A percentile compares a stretch with the other conserved stretches of the same genome.
These are phyloP conservation scores for Kregervanrija delftensis DNA, from an alignment of 805 yeast species.

Conservation along the genomic window DNA sequence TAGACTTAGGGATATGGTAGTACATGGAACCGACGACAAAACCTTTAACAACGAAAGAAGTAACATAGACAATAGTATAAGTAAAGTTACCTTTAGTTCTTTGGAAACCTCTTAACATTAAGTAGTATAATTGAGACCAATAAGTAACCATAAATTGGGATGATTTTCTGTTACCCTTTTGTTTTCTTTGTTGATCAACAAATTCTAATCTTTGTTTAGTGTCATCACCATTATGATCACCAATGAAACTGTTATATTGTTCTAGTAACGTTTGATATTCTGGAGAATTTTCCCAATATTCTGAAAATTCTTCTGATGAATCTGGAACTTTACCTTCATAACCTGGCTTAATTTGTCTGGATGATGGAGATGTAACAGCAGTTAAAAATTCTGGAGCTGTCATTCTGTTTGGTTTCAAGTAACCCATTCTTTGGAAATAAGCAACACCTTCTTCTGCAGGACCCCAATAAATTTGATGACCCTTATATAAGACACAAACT, in stretches of 20 bases:
- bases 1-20: conserved; percentile 42
- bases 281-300: conserved; percentile 49
- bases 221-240: conserved; percentile 17
- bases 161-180: conserved; percentile 18
- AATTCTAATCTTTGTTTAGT: conserved; percentile 36
- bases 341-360: conserved; percentile 14
- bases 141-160: no score
- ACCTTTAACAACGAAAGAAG: conserved; percentile 49
- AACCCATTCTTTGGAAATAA: conserved; percentile 63
- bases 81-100: conserved; percentile 33
- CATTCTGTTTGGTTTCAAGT: conserved; percentile 17
- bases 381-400: conserved; percentile 23
- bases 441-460: conserved; percentile 44
- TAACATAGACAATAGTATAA: conserved; percentile 37
- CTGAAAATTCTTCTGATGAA: conserved; percentile 56
- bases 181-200: conserved; percentile 36
- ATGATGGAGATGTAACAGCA: conserved; percentile 12
- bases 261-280: conserved; percentile 34
- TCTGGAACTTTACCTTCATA: conserved; percentile 41
- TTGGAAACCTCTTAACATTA: neutral
- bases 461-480: conserved; percentile 63
- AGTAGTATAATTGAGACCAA: no score
- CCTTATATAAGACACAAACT: conserved; percentile 52
- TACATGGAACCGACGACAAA: conserved; percentile 59
- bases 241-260: conserved; percentile 17